Evolutionary conservation across 2,329 filamentous ascomycete species (phyloP), one percentile per base, ranked within the genome.

Genomic region (Fusarium solani-melongenae): DNA sequence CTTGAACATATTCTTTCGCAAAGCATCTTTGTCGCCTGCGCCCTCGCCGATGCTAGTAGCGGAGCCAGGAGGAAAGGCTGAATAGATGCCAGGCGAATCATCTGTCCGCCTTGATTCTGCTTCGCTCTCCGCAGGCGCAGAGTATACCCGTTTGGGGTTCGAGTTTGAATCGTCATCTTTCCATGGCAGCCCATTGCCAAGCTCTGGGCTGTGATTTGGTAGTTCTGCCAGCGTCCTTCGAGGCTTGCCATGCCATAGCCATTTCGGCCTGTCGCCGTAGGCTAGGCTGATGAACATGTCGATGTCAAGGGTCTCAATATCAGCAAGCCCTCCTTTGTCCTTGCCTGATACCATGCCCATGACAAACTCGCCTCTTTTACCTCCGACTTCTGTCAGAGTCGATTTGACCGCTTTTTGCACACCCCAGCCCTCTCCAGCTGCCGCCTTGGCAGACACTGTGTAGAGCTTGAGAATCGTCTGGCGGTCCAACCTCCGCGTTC

Each of bases 361-460:
- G 55, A 98, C 92, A 84, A 98, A 93, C 81, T 98, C 96, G 56
- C 95, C 95, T 62, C 96, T 92, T 81, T 98, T 98, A 15, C 96
- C 96, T 75, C 94, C 94, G 41, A 99, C 90, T 82, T 98, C 96
- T 20, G 93, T 95, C 55, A 98, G 93, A 0, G 96, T 98, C 4
- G 94, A 97, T 81, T 98, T 98, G 77, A 99, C 94, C 20, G 96
- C 95, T 78, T 94, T 92, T 59, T 95, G 94, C n/a, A 97, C 94
- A 17, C 92, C 93, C 94, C 96, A 98, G 4, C 93, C 93, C 79
- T 98, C 95, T 36, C 94, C 93, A 59, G 92, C 93, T 3, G 95
- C 95, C 34, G 94, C 95, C 81, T 98, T 98, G 41, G 94, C 94
- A 14, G 96, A 98, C n/a, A 88, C 90, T 56, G 89, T 90, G 77